Base-by-base conservation (phyloP, 768 basidiomycete species). In the Xanthoconium purpureum region DNA sequence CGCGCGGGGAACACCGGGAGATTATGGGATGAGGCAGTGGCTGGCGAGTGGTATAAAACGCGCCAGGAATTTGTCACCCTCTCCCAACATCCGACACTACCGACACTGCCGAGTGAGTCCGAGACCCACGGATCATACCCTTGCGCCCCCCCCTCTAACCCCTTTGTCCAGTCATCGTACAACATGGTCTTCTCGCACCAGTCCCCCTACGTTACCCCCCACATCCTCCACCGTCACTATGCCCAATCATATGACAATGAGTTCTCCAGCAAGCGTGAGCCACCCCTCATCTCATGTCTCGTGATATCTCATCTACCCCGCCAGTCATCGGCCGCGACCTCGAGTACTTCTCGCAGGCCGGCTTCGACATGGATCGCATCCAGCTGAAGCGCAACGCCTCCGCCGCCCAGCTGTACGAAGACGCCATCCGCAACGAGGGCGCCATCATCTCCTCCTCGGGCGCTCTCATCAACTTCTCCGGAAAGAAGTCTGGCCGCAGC, bases 391-490 rank as follows among this genome's bases (percentile, higher is more conserved):
- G 93, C 75, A 96, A 96, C 62, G 93, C 93, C 2, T 82, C 93
- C 20, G 85, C 88, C 42, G 92, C 95, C 1, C 82, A 87, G 64
- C 88, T 96, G 42, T 97, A 97, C 76, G 97, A 99, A 71, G 97
- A 99, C 66, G 97, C 97, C 65, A 88, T 98, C 78, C 88, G 93
- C 64, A 96, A 98, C 75, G 97, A 99, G 71, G 96, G 96, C 56
- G 97, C 97, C 66, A 91, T 99, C 78, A 90, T 99, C 76, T 95
- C 97, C 52, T 86, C 91, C 32, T 91, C 87, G 7, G 97, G 97
- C 50, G 94, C 97, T 18, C 79, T 99, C 66, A 99, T 99, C 86
- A 99, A 99, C 83, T 99, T 98, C 68, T 97, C 94, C 11, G 97
- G 97, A 30, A 98, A 98, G 82, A 99, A 99, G 82, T 98, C 97